A percentile compares a stretch with the other conserved stretches of the same genome.
phyloP scores from a whole-genome alignment of 202 grass and related monocot genomes.

The Panicum virgatum region DNA sequence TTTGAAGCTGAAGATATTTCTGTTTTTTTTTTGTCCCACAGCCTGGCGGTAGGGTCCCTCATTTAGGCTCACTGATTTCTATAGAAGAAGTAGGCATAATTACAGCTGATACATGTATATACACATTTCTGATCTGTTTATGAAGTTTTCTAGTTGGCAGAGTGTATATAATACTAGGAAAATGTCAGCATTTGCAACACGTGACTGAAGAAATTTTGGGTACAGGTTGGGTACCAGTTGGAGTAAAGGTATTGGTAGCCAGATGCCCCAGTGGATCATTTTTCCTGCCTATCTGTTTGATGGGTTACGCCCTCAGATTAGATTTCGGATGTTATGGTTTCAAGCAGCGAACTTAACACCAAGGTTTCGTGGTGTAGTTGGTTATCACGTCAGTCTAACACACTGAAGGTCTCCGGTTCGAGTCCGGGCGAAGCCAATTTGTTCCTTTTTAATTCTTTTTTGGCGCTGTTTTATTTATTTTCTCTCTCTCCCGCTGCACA shows the following conservation, averaged over 20 bases:
- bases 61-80: not conserved
- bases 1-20: not conserved
- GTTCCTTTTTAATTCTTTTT: not conserved
- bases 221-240: not conserved
- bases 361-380: slow-evolving; percentile 96
- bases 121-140: not conserved
- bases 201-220: not conserved
- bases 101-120: not conserved
- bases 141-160: not conserved
- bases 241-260: not conserved
- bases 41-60: not conserved
- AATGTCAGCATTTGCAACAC: not conserved
- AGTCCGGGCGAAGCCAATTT: slow-evolving; percentile 69
- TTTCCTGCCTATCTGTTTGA: not conserved
- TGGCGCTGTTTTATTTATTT: not conserved
- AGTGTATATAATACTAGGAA: slow-evolving; percentile 22
- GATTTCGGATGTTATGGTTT: too few relatives aligned
- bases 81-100: not conserved
- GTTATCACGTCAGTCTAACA: slow-evolving; percentile 99
- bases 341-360: too few relatives aligned
- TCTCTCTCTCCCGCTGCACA: not conserved
- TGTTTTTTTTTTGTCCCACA: not conserved
- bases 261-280: not conserved
- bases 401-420: slow-evolving; percentile 97
- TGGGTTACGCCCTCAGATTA: too few relatives aligned